phyloP scores from a whole-genome alignment of 345 rosid genomes.

The Salix dunnii region DNA sequence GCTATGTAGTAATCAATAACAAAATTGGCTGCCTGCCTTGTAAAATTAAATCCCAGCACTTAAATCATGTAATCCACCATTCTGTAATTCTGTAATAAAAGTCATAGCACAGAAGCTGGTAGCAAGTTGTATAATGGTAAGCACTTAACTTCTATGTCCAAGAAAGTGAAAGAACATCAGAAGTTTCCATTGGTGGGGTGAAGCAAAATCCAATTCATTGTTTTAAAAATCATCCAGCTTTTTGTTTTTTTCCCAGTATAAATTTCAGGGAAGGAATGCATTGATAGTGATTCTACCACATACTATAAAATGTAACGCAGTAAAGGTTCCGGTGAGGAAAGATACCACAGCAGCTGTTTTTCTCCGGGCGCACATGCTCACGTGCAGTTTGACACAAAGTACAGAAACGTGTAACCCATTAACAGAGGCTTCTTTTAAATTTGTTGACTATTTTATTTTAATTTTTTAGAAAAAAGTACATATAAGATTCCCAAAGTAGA shows the following conservation, averaged over 20 bases:
- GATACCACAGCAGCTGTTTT: neutral
- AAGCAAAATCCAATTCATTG: neutral
- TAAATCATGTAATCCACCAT: too few relatives aligned
- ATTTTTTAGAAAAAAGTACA: neutral
- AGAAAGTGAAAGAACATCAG: too few relatives aligned
- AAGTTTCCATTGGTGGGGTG: neutral
- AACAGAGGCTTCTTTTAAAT: neutral
- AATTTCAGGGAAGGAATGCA: neutral
- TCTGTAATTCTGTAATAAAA: too few relatives aligned
- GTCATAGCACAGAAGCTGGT: too few relatives aligned
- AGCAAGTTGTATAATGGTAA: too few relatives aligned
- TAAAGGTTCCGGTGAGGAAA: neutral
- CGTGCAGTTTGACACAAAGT: neutral
- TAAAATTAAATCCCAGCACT: too few relatives aligned
- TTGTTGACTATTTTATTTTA: neutral
- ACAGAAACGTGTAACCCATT: neutral
- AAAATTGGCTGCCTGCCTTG: neutral
- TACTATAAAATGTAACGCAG: neutral
- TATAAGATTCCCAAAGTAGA: neutral
- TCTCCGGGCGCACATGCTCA: neutral
- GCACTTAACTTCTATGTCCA: too few relatives aligned
- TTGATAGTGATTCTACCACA: neutral
- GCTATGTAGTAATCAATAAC: neutral
- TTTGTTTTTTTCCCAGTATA: neutral
- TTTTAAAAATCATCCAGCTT: neutral